A percentile compares a stretch with the other conserved stretches of the same genome.
Conservation (phyloP, 2,329 filamentous ascomycete species). For the Cylindrodendrum hubeiense region DNA sequence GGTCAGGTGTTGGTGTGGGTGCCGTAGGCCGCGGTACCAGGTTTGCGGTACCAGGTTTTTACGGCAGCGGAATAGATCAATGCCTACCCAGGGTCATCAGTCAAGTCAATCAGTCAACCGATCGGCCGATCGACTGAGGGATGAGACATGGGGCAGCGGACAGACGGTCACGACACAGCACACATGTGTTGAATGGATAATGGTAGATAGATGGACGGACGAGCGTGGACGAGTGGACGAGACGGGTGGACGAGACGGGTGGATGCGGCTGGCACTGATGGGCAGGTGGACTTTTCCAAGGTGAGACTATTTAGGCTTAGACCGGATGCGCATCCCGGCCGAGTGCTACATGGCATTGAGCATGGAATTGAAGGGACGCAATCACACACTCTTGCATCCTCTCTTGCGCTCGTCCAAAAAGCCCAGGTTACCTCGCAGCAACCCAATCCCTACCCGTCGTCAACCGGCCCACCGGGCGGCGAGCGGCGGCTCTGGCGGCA, state of each 20-base stretch:
- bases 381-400: conserved; percentile 3
- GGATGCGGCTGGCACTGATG: neutral
- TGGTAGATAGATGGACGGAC: conserved; percentile 21
- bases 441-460: conserved; percentile 27
- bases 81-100: neutral
- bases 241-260: conserved; percentile 13
- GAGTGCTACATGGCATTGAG: conserved; percentile 10
- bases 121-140: neutral
- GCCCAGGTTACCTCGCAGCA: conserved; percentile 26
- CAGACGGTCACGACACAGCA: neutral
- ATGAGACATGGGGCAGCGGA: neutral
- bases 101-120: conserved; percentile 1
- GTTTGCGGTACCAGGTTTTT: neutral
- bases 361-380: conserved; percentile 9
- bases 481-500: conserved; percentile 43
- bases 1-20: conserved; percentile 22
- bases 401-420: conserved; percentile 9
- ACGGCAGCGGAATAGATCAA: conserved; percentile 19
- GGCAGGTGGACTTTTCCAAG: conserved; percentile 26
- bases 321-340: conserved; percentile 34
- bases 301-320: conserved; percentile 45
- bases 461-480: conserved; percentile 24
- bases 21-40: neutral
- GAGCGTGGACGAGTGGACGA: conserved; percentile 15
- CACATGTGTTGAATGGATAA: neutral